Conservation (phyloP, 306 rosid genomes). For the Vigna unguiculata region DNA sequence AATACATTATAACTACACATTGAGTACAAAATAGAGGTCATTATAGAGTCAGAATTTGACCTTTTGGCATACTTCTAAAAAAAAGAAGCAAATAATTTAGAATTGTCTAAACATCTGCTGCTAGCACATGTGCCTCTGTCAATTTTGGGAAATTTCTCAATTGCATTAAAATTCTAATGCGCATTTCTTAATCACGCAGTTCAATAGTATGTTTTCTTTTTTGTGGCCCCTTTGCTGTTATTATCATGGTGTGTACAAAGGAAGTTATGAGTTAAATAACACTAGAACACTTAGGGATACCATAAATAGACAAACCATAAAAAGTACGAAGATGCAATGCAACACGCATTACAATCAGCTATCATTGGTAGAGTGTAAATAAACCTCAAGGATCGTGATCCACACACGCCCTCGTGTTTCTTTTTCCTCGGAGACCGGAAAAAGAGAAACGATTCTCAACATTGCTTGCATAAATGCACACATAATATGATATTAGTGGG, state of each 20-base stretch:
- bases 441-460: background rate
- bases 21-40: background rate
- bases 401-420: constrained; percentile 37
- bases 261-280: constrained; percentile 36
- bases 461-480: constrained; percentile 13
- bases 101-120: constrained; percentile 3
- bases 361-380: constrained; percentile 27
- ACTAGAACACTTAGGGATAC: constrained; percentile 11
- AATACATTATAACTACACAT: background rate
- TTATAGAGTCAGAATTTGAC: background rate
- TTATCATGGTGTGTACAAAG: constrained; percentile 34
- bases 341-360: constrained; percentile 42
- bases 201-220: constrained; percentile 3
- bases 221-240: constrained; percentile 25
- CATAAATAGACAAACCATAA: constrained; percentile 39
- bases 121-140: constrained; percentile 10
- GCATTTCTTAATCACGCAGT: constrained; percentile 1
- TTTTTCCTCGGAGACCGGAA: background rate
- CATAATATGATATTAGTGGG: constrained; percentile 35
- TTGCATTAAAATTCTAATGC: constrained; percentile 2
- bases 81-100: background rate
- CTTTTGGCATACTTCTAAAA: background rate
- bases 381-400: constrained; percentile 39
- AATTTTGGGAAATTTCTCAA: constrained; percentile 9
- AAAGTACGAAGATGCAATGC: constrained; percentile 40